Conservation (phyloP, 2,329 filamentous ascomycete species). For the Fusarium sp. region DNA sequence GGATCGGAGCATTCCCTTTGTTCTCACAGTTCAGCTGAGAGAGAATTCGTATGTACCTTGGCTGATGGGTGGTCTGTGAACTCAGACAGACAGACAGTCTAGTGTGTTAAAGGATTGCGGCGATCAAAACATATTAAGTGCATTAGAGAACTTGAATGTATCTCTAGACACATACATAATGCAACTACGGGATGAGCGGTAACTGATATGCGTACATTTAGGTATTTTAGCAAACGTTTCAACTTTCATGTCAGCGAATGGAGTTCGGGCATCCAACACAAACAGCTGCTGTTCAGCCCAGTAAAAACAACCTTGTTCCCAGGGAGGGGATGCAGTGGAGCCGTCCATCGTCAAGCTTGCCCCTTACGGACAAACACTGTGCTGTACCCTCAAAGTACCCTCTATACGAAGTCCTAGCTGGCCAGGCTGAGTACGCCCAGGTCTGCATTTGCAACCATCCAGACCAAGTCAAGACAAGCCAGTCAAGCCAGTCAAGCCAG, state of each 20-base stretch:
- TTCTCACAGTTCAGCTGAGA: slow-evolving; percentile 19
- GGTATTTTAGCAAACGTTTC: slow-evolving; percentile 6
- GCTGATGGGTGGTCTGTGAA: slow-evolving; percentile 2
- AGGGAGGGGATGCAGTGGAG: neutral
- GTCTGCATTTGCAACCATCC: slow-evolving; percentile 29
- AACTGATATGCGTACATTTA: neutral
- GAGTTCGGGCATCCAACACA: too few species aligned
- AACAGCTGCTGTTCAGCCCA: slow-evolving; percentile 1
- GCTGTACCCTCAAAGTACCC: slow-evolving; percentile 16
- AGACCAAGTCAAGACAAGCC: slow-evolving; percentile 11
- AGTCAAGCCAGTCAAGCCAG: slow-evolving; percentile 14
- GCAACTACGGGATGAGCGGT: neutral
- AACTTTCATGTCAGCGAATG: slow-evolving; percentile 1
- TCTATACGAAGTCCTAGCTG: slow-evolving; percentile 19
- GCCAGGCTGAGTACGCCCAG: slow-evolving; percentile 25
- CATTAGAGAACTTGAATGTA: neutral
- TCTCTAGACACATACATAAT: neutral
- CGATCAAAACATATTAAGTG: neutral
- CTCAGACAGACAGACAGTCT: neutral
- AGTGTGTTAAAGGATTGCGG: neutral
- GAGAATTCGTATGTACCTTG: neutral
- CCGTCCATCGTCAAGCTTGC: slow-evolving; percentile 1
- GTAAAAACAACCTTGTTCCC: slow-evolving; percentile 14
- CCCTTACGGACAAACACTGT: slow-evolving; percentile 14
- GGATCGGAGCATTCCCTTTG: slow-evolving; percentile 1